Evolutionary conservation across 1,139 yeast species (phyloP).

Genomic region (Lizanozyma gosingica): DNA sequence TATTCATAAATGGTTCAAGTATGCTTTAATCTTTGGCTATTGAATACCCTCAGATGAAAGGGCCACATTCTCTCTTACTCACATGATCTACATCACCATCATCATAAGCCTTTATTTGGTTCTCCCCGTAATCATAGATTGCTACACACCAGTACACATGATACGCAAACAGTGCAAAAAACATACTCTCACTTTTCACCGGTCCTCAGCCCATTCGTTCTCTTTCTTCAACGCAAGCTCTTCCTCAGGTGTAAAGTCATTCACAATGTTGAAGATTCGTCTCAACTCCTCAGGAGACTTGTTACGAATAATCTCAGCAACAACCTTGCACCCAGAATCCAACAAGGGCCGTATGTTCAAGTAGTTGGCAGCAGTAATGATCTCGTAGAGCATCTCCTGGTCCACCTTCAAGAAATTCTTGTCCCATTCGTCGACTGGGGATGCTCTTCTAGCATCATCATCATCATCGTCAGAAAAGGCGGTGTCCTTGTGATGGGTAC

Average conservation of each 20-base stretch:
- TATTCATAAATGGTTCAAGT: no score
- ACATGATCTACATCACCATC: no score
- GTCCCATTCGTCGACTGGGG: slow-evolving; percentile 94
- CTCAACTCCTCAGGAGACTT: slow-evolving; percentile 95
- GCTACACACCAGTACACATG: background rate
- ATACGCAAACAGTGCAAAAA: background rate
- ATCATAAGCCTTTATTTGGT: background rate
- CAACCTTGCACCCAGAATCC: slow-evolving; percentile 94
- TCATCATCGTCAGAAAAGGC: slow-evolving; percentile 70
- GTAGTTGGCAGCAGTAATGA: slow-evolving; percentile 92
- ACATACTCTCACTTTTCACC: slow-evolving; percentile 28
- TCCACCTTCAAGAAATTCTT: slow-evolving; percentile 91
- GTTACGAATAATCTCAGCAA: slow-evolving; percentile 96
- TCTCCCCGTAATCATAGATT: background rate
- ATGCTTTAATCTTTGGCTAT: no score
- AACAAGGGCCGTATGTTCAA: slow-evolving; percentile 86
- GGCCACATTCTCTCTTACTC: no score
- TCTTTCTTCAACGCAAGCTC: slow-evolving; percentile 97
- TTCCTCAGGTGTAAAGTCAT: slow-evolving; percentile 96
- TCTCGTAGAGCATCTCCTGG: slow-evolving; percentile 97
- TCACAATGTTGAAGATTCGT: slow-evolving; percentile 89
- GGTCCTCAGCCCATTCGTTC: slow-evolving; percentile 99
- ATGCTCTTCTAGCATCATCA: slow-evolving; percentile 74
- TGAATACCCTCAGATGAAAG: no score
- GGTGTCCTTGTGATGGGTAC: slow-evolving; percentile 90